These are phyloP conservation scores for Phaffomyces thermotolerans DNA, from an alignment of 805 yeast genomes.

Conservation along the genomic window DNA sequence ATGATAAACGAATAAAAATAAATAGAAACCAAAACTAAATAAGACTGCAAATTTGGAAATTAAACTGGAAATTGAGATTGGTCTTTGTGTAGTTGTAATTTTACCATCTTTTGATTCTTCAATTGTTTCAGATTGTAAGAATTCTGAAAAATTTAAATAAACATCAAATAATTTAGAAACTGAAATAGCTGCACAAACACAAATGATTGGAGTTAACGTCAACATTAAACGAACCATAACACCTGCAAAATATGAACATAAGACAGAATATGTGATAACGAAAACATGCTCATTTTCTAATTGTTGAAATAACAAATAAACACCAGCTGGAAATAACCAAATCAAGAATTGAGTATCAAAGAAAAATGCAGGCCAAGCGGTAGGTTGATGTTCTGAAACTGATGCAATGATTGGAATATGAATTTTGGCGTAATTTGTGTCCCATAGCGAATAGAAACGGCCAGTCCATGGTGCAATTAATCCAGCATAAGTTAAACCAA, in stretches of 20 bases:
- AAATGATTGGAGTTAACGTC: slow-evolving; percentile 91
- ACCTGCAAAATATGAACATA: slow-evolving; percentile 96
- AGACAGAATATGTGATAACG: slow-evolving; percentile 83
- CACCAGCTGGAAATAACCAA: slow-evolving; percentile 98
- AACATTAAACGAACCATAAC: slow-evolving; percentile 98
- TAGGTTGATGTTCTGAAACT: slow-evolving; percentile 98
- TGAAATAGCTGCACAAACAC: slow-evolving; percentile 89
- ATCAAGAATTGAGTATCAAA: slow-evolving; percentile 87
- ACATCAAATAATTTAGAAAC: slow-evolving; percentile 77
- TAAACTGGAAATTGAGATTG: slow-evolving; percentile 18
- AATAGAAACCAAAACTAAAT: slow-evolving; percentile 62
- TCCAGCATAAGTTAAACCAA: slow-evolving; percentile 80
- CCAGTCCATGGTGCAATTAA: slow-evolving; percentile 99
- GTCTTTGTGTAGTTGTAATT: slow-evolving; percentile 8
- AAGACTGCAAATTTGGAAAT: slow-evolving; percentile 58
- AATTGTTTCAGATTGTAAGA: slow-evolving; percentile 6
- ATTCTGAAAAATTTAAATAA: slow-evolving; percentile 57
- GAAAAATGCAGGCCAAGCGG: slow-evolving; percentile 99
- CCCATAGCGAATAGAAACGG: slow-evolving; percentile 97
- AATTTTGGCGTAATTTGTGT: slow-evolving; percentile 92
- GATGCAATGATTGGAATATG: slow-evolving; percentile 98
- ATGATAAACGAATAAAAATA: slow-evolving; percentile 79
- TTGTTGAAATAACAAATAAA: slow-evolving; percentile 84
- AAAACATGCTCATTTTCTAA: slow-evolving; percentile 88
- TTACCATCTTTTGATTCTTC: neutral